A percentile compares a stretch with the other conserved stretches of the same genome.
phyloP scores from a whole-genome alignment of 1,139 yeast genomes.

The Taiozyma sp. region DNA sequence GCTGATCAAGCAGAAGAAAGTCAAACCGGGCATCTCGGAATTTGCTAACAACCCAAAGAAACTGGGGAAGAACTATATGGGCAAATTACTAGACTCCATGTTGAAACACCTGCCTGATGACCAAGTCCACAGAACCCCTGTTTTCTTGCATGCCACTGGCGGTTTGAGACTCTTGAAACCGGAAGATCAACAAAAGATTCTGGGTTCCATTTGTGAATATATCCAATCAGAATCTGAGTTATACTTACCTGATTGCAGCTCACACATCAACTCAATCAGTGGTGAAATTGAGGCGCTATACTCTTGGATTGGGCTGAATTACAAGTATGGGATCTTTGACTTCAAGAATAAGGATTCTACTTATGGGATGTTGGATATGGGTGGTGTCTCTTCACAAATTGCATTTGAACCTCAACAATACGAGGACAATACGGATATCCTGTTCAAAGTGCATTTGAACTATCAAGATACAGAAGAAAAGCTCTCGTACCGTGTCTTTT shows the following conservation, averaged over 20 bases:
- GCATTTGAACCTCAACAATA: constrained; percentile 66
- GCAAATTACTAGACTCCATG: constrained; percentile 49
- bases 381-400: constrained; percentile 84
- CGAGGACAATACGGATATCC: constrained; percentile 47
- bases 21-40: constrained; percentile 41
- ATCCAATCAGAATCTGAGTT: constrained; percentile 49
- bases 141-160: constrained; percentile 75
- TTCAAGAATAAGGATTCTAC: constrained; percentile 38
- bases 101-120: constrained; percentile 55
- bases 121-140: constrained; percentile 68
- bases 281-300: constrained; percentile 79
- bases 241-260: constrained; percentile 47
- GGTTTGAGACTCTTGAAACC: constrained; percentile 69
- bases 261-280: constrained; percentile 63
- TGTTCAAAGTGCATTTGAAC: constrained; percentile 45
- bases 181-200: constrained; percentile 43
- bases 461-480: constrained; percentile 28
- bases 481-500: constrained; percentile 49
- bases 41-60: constrained; percentile 32
- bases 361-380: constrained; percentile 78
- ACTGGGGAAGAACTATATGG: constrained; percentile 56
- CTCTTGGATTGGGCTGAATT: constrained; percentile 78
- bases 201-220: constrained; percentile 51
- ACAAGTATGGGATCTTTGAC: constrained; percentile 56
- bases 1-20: constrained; percentile 50